Evolutionary conservation across 1,139 yeast genomes (phyloP), one percentile per base, ranked within the genome.

Genomic region (Pneumocystis oryctolagi): DNA sequence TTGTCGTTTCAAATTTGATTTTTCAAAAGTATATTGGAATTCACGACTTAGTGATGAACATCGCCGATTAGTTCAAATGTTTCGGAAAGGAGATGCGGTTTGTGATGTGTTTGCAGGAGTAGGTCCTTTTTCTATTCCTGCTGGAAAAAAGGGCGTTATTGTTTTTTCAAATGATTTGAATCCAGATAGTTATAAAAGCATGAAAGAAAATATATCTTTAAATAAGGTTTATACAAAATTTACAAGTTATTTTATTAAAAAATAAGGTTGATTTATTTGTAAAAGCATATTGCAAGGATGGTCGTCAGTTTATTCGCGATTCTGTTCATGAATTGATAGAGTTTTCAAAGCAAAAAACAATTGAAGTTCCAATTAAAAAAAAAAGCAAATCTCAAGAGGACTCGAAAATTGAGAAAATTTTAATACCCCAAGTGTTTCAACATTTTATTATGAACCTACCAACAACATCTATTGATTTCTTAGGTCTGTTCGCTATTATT

Each of bases 71-170:
- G 84, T 92, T 12, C 71, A 75, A 2, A 70, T 75, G 42, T 90
- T 94, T 71, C 71, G 80, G 66, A 77, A 80, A 1, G 80, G 84
- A 12, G 87, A 85, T 65, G 87, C 88, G 1, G 88, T 94, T 0
- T 89, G 89, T 68, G 99, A 94, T 76, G 97, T 89, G 0, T 88
- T 94, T 81, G 98, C 97, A 0, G 99, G 99, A 47, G 98, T 94
- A 1, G 99, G 99, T 0, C 99, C 99, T 2, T 94, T 94, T 77
- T 94, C 95, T 1, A 83, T 92, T 0, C 99, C 99, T 0, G 96
- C 97, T 0, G 98, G 90, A 20, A 89, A 87, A 73, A 88, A 85
- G 66, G 79, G 80, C 25, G 87, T 84, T 2, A 73, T 90, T 63
- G 95, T 88, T 0, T 77, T 90, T 69, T 97, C 97, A 20, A 94